Conservation (phyloP, 2,329 filamentous ascomycete genomes). For the Neonectria coccinea region DNA sequence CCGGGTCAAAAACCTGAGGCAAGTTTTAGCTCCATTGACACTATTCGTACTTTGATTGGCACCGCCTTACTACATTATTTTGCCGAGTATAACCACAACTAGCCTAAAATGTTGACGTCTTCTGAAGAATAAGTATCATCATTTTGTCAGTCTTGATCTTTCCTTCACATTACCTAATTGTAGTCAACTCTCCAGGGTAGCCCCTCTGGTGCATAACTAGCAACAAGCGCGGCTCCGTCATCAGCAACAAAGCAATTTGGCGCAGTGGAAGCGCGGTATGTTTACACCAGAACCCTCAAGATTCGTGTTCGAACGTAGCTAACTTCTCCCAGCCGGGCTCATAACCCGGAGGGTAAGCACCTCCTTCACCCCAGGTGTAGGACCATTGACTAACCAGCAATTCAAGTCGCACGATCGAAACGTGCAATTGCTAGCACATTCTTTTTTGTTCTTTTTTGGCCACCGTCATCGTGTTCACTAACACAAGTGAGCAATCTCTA, state of each 20-base stretch:
- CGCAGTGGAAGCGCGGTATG: constrained; percentile 27
- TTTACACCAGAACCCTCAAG: background rate
- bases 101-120: too few relatives aligned
- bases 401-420: constrained; percentile 34
- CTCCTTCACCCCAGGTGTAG: background rate
- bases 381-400: background rate
- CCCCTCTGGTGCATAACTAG: background rate
- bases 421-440: constrained; percentile 46
- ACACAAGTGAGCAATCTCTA: too few relatives aligned
- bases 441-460: constrained; percentile 23
- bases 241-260: constrained; percentile 16
- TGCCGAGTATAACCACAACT: too few relatives aligned
- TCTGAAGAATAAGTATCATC: too few relatives aligned
- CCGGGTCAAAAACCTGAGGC: too few relatives aligned
- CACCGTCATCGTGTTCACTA: too few relatives aligned
- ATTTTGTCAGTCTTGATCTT: background rate
- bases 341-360: constrained; percentile 38
- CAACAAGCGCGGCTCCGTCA: background rate
- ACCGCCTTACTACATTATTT: too few relatives aligned
- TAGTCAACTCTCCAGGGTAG: background rate
- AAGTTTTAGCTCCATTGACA: too few relatives aligned
- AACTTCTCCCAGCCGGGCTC: constrained; percentile 43
- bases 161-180: background rate
- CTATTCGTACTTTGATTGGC: too few relatives aligned
- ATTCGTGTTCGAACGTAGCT: constrained; percentile 11